These are phyloP conservation scores for Wickerhamiella brachini DNA, from an alignment of 805 yeast genomes.

Conservation along the genomic window DNA sequence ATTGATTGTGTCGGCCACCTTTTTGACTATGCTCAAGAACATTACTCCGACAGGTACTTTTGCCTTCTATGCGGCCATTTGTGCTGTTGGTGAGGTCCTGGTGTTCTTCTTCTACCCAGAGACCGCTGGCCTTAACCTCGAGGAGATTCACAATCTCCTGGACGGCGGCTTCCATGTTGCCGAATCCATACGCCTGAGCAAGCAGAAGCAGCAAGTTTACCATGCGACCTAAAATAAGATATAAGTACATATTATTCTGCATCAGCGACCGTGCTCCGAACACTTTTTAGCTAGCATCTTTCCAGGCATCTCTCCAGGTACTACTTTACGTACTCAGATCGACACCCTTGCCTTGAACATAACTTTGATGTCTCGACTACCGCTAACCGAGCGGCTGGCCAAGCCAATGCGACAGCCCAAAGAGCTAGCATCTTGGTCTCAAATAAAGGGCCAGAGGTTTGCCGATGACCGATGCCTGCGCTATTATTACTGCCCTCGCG, in stretches of 20 bases:
- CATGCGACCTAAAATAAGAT: background rate
- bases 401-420: slow-evolving; percentile 76
- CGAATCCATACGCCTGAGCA: slow-evolving; percentile 41
- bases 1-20: slow-evolving; percentile 76
- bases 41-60: slow-evolving; percentile 95
- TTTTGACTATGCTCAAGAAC: slow-evolving; percentile 83
- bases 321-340: background rate
- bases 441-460: slow-evolving; percentile 34
- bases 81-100: slow-evolving; percentile 56
- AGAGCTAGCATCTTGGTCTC: slow-evolving; percentile 56
- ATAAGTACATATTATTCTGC: too few species aligned
- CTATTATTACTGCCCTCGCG: slow-evolving; percentile 75
- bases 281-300: too few species aligned
- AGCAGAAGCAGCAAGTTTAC: slow-evolving; percentile 13
- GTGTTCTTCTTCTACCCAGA: slow-evolving; percentile 85
- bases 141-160: slow-evolving; percentile 74
- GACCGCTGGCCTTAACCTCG: slow-evolving; percentile 76
- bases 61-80: slow-evolving; percentile 73
- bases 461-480: slow-evolving; percentile 39
- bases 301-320: too few species aligned
- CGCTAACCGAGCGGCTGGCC: slow-evolving; percentile 18
- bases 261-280: too few species aligned
- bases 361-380: slow-evolving; percentile 9
- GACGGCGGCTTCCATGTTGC: slow-evolving; percentile 78
- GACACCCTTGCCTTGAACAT: background rate